Evolutionary conservation across 768 basidiomycete genomes (phyloP), one percentile per base, ranked within the genome.

Genomic region (Filobasidium wieringae): DNA sequence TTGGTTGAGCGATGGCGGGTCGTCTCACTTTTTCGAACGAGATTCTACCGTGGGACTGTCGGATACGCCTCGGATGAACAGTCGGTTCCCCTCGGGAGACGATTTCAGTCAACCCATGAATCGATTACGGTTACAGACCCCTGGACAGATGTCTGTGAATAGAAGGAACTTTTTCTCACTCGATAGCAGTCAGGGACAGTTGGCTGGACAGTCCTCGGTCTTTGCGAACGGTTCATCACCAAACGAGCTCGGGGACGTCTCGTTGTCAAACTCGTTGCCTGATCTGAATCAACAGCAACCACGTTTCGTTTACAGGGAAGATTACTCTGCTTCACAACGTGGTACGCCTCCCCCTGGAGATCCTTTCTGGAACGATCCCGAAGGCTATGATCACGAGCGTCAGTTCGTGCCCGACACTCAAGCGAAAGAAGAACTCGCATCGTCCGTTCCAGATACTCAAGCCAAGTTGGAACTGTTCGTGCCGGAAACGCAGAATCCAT

Each of bases 1-100:
- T 0, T 97, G 93, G 93, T 78, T 96, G 6, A 37, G 31, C 0
- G 7, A 19, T 22, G 50, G 36, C 24, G 55, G 50, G 15, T n/a
- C 14, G 7, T 30, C 55, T 63, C 26, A 66, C 64, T 37, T 51
- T 47, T 32, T 53, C 52, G n/a, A 31, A 43, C 14, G 60, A 57
- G 30, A 27, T 51, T 40, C 27, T 43, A 54, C 37, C 29, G 30
- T 30, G 30, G 61, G 53, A 37, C 51, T 11, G 19, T 24, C 11
- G 31, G 57, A 22, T 29, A 51, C 29, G 11, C 39, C 17, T 30
- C 57, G 29, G 36, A 27, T 45, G 30, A 39, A 40, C 39, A 40
- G 40, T 40, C 43, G 15, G 33, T 36, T 26, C 51, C 50, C 9
- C 33, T 51, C 17, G 39, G 36, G 31, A 51, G 70, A 69, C 22